Evolutionary conservation across 2,329 filamentous ascomycete species (phyloP), one percentile per base, ranked within the genome.

Genomic region (Fusarium sp.): DNA sequence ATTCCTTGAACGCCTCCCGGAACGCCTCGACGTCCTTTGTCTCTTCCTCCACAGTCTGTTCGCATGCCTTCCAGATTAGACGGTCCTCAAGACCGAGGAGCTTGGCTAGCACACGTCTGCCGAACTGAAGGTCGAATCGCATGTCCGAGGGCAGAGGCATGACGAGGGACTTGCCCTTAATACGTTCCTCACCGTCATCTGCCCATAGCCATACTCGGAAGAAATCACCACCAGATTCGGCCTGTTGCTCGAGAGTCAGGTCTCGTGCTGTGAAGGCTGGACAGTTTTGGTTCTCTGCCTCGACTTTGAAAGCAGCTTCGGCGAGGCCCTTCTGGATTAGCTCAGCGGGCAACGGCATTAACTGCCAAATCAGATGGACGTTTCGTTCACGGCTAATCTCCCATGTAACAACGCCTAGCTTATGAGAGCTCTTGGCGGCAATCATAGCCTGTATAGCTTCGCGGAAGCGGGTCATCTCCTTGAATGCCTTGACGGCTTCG

Each of bases 341-440:
- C 12, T 91, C 85, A 0, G 87, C 83, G 0, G 92, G 88, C 1
- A 97, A 84, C 1, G 96, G 94, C 30, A 98, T 83, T 72, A 97
- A 92, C 80, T 99, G 97, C 96, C 94, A 98, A 77, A 98, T 95
- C 2, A 91, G 86, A 78, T 99, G 96, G 59, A 98, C 90, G 58
- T 96, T 94, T 54, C 88, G 87, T 7, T 85, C 85, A 53, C 94
- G 91, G 77, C 91, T 95, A 74, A 99, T 94, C 81, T 98, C 96
- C 90, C 94, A 99, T 0, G 94, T 96, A 2, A 98, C 92, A 4
- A 90, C 88, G 18, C 95, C 96, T 2, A 98, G 88, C 69, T 87
- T 86, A 67, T 87, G 82, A 76, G 82, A 79, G 61, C 83, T 85
- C 64, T 79, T 80, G 24, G 79, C 81, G n/a, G 84, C 82, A 15